These are phyloP conservation scores for Exophiala viscosa DNA, from an alignment of 2,329 filamentous ascomycete species.

Conservation along the genomic window DNA sequence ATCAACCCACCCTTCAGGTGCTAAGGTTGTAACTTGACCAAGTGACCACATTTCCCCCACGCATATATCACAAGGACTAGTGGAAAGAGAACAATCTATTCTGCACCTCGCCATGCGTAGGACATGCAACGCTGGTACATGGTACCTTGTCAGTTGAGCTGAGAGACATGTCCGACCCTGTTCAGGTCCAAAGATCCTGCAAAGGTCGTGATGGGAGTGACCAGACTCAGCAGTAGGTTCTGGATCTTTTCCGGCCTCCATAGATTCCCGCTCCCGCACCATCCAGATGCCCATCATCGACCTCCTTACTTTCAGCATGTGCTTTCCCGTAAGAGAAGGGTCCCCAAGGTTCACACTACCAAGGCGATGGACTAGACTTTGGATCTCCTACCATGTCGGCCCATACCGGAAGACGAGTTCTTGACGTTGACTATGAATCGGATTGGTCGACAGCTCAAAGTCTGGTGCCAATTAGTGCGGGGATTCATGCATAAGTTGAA, in stretches of 20 bases:
- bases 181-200: no score
- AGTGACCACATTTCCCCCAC: conserved; percentile 4
- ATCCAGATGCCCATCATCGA: no score
- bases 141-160: no score
- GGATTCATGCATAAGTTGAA: neutral
- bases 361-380: neutral
- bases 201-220: no score
- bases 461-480: conserved; percentile 13
- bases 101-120: no score
- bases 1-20: neutral
- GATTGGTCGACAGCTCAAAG: conserved; percentile 11
- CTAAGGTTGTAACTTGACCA: neutral
- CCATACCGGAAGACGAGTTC: conserved; percentile 14
- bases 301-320: no score
- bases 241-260: no score
- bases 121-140: no score
- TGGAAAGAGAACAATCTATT: neutral
- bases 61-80: conserved; percentile 9
- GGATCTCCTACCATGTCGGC: conserved; percentile 3
- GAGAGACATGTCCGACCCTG: no score
- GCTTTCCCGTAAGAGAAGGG: neutral
- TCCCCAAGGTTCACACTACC: neutral
- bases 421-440: neutral
- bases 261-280: no score
- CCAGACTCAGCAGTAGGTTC: no score